Conservation (phyloP, 2,329 filamentous ascomycete species). For the Xylaria hypoxylon region DNA sequence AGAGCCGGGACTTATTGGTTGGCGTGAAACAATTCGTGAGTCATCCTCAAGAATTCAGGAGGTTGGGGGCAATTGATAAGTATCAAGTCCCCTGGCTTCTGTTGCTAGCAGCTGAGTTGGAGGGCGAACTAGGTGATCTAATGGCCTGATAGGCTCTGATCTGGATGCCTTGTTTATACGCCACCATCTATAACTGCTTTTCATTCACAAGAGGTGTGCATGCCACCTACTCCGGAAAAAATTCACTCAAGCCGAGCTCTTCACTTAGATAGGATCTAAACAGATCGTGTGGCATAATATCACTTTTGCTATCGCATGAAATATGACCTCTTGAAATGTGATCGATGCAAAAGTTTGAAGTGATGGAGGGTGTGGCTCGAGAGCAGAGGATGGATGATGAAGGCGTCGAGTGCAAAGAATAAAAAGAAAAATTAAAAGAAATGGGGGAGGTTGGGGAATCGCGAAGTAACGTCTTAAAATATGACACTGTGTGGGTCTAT, state of each 20-base stretch:
- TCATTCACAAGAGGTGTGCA: not conserved
- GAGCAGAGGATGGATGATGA: constrained; percentile 26
- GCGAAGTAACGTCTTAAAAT: constrained; percentile 23
- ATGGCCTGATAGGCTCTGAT: constrained; percentile 26
- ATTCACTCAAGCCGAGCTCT: not conserved
- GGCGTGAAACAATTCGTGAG: constrained; percentile 44
- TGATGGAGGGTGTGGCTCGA: constrained; percentile 26
- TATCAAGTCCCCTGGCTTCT: constrained; percentile 25
- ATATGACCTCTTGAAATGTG: not conserved
- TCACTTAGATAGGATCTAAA: not conserved
- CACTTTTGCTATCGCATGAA: not conserved
- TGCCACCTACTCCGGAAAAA: not conserved
- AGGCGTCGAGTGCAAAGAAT: constrained; percentile 21
- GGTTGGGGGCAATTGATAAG: constrained; percentile 36
- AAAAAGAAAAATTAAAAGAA: constrained; percentile 41
- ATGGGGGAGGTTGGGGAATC: constrained; percentile 40
- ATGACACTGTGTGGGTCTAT: constrained; percentile 42
- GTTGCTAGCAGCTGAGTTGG: constrained; percentile 30
- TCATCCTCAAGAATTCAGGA: constrained; percentile 46
- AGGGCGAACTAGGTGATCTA: constrained; percentile 11
- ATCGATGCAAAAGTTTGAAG: constrained; percentile 9
- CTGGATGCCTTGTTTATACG: constrained; percentile 21
- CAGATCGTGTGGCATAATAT: not conserved
- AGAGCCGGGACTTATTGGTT: constrained; percentile 26
- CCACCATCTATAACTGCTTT: constrained; percentile 16